A percentile compares a stretch with the other conserved stretches of the same genome.
These are phyloP conservation scores for Apiospora pterosperma DNA, from an alignment of 2,329 filamentous ascomycete genomes.

Conservation along the genomic window DNA sequence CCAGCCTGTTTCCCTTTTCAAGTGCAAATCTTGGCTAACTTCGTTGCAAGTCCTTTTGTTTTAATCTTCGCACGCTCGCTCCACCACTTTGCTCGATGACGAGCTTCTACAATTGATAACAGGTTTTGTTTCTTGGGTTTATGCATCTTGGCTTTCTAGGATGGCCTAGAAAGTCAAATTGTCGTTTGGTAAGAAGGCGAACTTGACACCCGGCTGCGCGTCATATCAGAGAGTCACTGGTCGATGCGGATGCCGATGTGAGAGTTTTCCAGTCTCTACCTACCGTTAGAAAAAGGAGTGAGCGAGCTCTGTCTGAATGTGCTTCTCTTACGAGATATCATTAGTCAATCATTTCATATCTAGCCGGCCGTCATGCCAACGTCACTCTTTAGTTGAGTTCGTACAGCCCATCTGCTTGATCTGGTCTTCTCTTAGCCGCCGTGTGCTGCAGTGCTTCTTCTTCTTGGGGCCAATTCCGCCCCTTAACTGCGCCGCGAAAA, in stretches of 20 bases:
- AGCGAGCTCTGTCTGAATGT: neutral
- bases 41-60: neutral
- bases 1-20: neutral
- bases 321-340: conserved; percentile 13
- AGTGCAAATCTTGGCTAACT: neutral
- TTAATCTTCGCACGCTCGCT: neutral
- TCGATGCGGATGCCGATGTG: neutral
- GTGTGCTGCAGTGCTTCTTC: neutral
- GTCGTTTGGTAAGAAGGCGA: neutral
- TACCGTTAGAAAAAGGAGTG: neutral
- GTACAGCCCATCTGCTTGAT: neutral
- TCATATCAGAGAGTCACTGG: conserved; percentile 6
- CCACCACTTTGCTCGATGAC: neutral
- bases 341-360: conserved; percentile 18
- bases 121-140: neutral
- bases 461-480: neutral
- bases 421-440: neutral
- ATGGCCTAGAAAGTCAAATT: neutral
- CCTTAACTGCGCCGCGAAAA: neutral
- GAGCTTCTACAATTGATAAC: neutral
- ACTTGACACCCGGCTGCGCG: neutral
- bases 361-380: conserved; percentile 12
- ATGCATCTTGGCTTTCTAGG: neutral
- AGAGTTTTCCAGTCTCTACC: neutral
- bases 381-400: conserved; percentile 9